A percentile compares a stretch with the other conserved stretches of the same genome.
Evolutionary conservation across 2,329 filamentous ascomycete genomes (phyloP).

Genomic region (Talaromyces sp.): DNA sequence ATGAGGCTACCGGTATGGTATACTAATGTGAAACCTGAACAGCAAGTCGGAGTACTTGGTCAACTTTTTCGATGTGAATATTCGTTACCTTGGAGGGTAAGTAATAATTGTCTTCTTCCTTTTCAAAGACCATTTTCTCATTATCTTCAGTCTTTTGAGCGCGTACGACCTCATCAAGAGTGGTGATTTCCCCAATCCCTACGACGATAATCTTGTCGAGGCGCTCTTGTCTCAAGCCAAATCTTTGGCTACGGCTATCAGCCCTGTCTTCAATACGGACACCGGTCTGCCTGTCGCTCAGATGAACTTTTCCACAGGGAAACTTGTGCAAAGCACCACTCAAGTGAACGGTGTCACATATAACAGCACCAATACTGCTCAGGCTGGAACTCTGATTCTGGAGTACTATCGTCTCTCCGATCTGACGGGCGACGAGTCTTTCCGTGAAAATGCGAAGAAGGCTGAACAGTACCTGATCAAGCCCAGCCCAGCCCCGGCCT

Average conservation of each 20-base stretch:
- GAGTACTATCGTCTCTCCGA: conserved; percentile 26
- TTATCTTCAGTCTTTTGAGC: conserved; percentile 17
- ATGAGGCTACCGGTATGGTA: neutral
- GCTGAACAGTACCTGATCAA: conserved; percentile 23
- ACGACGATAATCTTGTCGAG: conserved; percentile 23
- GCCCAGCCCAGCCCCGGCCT: conserved; percentile 22
- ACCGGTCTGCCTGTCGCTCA: conserved; percentile 18
- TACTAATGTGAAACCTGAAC: neutral
- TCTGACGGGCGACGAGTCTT: conserved; percentile 26
- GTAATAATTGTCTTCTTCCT: neutral
- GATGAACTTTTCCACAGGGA: conserved; percentile 18
- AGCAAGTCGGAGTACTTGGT: conserved; percentile 18
- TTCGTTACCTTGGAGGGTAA: conserved; percentile 25
- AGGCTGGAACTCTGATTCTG: conserved; percentile 26
- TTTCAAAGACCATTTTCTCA: neutral
- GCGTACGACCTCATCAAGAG: conserved; percentile 27
- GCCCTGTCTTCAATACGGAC: conserved; percentile 20
- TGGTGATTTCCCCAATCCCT: conserved; percentile 20
- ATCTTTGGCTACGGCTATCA: conserved; percentile 21
- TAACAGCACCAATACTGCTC: conserved; percentile 25
- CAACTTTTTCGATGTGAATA: conserved; percentile 25
- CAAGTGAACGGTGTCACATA: conserved; percentile 21
- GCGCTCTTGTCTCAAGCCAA: conserved; percentile 23
- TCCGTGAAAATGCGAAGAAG: conserved; percentile 18
- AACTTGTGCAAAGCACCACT: conserved; percentile 16